Conservation (phyloP, 1,284 basidiomycete genomes). For the Vanrija pseudolonga region DNA sequence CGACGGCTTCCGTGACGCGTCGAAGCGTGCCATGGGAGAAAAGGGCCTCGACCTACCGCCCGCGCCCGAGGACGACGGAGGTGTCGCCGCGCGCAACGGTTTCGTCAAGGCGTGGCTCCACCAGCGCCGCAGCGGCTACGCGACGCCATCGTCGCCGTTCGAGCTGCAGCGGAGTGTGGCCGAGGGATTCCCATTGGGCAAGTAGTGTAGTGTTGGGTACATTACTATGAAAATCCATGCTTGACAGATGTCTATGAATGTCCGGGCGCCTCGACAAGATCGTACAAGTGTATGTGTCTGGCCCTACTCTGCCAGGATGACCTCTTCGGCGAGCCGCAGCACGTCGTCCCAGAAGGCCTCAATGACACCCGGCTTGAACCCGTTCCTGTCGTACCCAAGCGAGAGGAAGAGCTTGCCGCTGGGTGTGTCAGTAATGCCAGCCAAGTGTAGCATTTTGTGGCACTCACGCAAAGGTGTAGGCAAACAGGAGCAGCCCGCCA, state of each 20-base stretch:
- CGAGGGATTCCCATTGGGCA: too few relatives aligned
- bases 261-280: too few relatives aligned
- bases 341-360: slow-evolving; percentile 26
- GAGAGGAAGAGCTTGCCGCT: slow-evolving; percentile 21
- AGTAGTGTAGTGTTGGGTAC: too few relatives aligned
- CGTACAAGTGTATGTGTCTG: neutral
- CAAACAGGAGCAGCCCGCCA: slow-evolving; percentile 69
- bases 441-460: too few relatives aligned
- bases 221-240: too few relatives aligned
- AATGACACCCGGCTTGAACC: slow-evolving; percentile 22
- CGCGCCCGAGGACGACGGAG: slow-evolving; percentile 46
- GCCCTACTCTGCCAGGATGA: slow-evolving; percentile 8
- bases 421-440: neutral
- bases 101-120: slow-evolving; percentile 45
- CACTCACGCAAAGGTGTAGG: slow-evolving; percentile 56
- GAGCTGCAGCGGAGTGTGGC: neutral
- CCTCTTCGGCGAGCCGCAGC: slow-evolving; percentile 16
- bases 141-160: slow-evolving; percentile 1
- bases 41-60: slow-evolving; percentile 27
- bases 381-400: slow-evolving; percentile 30
- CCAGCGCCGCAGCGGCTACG: slow-evolving; percentile 11
- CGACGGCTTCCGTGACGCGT: slow-evolving; percentile 54
- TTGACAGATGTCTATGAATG: too few relatives aligned
- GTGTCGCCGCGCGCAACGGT: slow-evolving; percentile 49
- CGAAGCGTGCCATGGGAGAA: slow-evolving; percentile 46